Conservation (phyloP, 2,329 filamentous ascomycete genomes). For the Metarhizium brunneum region DNA sequence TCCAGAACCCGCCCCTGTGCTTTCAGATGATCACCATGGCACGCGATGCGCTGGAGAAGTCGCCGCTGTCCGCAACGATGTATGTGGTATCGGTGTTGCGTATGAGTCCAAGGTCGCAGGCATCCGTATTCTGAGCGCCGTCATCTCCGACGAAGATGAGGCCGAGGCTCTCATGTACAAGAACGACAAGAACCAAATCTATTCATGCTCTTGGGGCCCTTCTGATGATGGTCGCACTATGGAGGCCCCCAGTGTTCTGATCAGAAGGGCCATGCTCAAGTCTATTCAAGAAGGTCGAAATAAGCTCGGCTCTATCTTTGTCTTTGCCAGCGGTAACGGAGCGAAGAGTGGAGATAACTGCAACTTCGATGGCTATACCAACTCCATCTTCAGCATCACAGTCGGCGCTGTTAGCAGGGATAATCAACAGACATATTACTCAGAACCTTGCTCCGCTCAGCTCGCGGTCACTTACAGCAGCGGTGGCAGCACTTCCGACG, state of each 20-base stretch:
- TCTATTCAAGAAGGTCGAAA: conserved; percentile 80
- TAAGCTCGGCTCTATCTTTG: conserved; percentile 83
- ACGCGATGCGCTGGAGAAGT: conserved; percentile 94
- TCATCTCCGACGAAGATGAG: conserved; percentile 88
- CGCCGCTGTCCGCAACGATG: conserved; percentile 80
- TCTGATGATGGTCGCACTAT: conserved; percentile 89
- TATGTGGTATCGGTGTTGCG: conserved; percentile 91
- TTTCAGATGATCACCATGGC: conserved; percentile 81
- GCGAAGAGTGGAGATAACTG: conserved; percentile 85
- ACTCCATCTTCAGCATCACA: conserved; percentile 98
- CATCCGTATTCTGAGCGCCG: conserved; percentile 82
- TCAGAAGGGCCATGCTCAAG: conserved; percentile 83
- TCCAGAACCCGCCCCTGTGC: conserved; percentile 68
- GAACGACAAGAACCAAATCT: conserved; percentile 87
- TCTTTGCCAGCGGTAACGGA: conserved; percentile 92
- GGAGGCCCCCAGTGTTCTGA: conserved; percentile 85
- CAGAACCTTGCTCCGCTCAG: conserved; percentile 90
- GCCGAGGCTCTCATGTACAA: conserved; percentile 88
- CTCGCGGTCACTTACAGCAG: conserved; percentile 96
- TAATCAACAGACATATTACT: conserved; percentile 89
- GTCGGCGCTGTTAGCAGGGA: conserved; percentile 86
- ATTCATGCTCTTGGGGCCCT: conserved; percentile 97
- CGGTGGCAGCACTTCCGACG: conserved; percentile 51
- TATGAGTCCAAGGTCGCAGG: conserved; percentile 87
- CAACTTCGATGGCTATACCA: conserved; percentile 99